Evolutionary conservation across 306 rosid genomes (phyloP).

Genomic region (Rubus idaeus): DNA sequence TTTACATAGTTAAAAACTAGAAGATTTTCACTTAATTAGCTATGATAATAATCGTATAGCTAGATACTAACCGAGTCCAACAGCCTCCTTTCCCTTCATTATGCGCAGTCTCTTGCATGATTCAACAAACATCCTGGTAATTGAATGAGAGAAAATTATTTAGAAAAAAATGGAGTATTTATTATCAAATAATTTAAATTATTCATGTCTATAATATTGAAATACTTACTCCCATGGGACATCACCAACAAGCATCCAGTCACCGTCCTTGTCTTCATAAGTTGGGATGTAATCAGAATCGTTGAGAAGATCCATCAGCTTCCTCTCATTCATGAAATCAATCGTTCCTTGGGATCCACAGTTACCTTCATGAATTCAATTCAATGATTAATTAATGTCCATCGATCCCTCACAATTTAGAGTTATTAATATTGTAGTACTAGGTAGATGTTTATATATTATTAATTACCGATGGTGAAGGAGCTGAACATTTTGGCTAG

Average conservation of each 20-base stretch:
- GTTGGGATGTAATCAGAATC: slow-evolving; percentile 84
- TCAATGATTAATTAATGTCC: neutral
- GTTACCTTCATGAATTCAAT: slow-evolving; percentile 40
- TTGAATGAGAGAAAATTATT: neutral
- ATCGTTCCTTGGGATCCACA: slow-evolving; percentile 84
- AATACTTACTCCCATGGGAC: slow-evolving; percentile 89
- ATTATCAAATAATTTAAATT: no score
- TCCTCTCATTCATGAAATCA: slow-evolving; percentile 88
- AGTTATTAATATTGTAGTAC: neutral
- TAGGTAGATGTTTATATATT: neutral
- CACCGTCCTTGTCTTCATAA: slow-evolving; percentile 94
- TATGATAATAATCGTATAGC: neutral
- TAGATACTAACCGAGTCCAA: slow-evolving; percentile 70
- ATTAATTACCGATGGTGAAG: slow-evolving; percentile 59
- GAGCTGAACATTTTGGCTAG: slow-evolving; percentile 77
- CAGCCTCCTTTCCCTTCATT: slow-evolving; percentile 94
- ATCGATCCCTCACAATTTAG: neutral
- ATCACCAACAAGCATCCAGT: slow-evolving; percentile 98
- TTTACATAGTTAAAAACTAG: neutral
- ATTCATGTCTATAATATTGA: no score
- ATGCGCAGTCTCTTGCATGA: slow-evolving; percentile 93
- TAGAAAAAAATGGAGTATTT: neutral
- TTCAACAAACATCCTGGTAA: slow-evolving; percentile 82
- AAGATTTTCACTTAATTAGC: neutral
- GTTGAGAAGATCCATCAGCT: slow-evolving; percentile 76